phyloP scores from a whole-genome alignment of 495 filamentous ascomycete species.

The Podospora pseudopauciseta region DNA sequence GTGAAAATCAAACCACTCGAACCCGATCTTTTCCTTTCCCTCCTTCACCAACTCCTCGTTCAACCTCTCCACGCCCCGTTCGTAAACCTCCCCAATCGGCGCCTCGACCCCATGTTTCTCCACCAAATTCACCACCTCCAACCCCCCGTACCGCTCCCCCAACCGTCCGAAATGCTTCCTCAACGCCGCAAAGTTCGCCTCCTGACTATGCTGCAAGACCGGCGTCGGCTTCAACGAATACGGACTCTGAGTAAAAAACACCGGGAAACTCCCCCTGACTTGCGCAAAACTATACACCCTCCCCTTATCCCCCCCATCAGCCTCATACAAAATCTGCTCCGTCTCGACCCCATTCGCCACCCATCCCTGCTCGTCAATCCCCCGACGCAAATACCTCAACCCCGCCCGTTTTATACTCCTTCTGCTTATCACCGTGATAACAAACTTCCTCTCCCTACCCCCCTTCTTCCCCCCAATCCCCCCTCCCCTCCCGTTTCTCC shows the following conservation, averaged over 20 bases:
- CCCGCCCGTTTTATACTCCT: slow-evolving; percentile 80
- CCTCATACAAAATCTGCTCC: slow-evolving; percentile 73
- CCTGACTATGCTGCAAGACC: slow-evolving; percentile 68
- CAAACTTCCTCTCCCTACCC: slow-evolving; percentile 50
- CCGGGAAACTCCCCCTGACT: slow-evolving; percentile 78
- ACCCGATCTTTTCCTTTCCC: slow-evolving; percentile 51
- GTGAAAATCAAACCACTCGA: slow-evolving; percentile 98
- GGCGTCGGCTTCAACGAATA: slow-evolving; percentile 90
- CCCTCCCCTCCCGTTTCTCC: neutral
- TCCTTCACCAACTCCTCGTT: slow-evolving; percentile 56
- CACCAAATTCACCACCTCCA: slow-evolving; percentile 80
- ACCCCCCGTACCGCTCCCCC: slow-evolving; percentile 60
- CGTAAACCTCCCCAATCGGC: slow-evolving; percentile 72
- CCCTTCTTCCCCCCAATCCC: slow-evolving; percentile 15
- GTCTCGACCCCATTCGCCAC: slow-evolving; percentile 91
- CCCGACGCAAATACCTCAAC: slow-evolving; percentile 85
- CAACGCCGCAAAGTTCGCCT: slow-evolving; percentile 74
- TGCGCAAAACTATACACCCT: slow-evolving; percentile 82
- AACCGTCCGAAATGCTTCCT: slow-evolving; percentile 71
- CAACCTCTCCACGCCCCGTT: slow-evolving; percentile 57
- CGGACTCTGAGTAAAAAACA: slow-evolving; percentile 90
- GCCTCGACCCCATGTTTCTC: slow-evolving; percentile 81
- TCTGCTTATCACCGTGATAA: slow-evolving; percentile 84
- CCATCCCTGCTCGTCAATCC: slow-evolving; percentile 81
- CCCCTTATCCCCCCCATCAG: slow-evolving; percentile 56